These are phyloP conservation scores for Phaeosphaeria sp. DNA, from an alignment of 2,329 filamentous ascomycete genomes.

Conservation along the genomic window DNA sequence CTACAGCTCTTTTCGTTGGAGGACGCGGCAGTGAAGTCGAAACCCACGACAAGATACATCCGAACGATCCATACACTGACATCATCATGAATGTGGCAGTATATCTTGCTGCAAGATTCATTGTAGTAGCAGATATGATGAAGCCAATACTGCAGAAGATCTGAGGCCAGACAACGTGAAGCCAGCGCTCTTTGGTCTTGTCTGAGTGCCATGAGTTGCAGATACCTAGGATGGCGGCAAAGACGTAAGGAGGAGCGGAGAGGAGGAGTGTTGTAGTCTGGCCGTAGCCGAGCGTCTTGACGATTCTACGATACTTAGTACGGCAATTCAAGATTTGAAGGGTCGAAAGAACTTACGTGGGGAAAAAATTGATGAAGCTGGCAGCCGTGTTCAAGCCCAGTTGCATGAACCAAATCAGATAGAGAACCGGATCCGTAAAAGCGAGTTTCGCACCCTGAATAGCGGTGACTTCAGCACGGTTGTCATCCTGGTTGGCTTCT, in stretches of 20 bases:
- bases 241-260: constrained; percentile 61
- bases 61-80: constrained; percentile 15
- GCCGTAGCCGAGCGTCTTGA: constrained; percentile 63
- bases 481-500: constrained; percentile 12
- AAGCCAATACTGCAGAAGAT: constrained; percentile 59
- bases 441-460: constrained; percentile 55
- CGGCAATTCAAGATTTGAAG: background rate
- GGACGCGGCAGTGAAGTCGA: constrained; percentile 53
- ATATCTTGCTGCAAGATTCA: constrained; percentile 53
- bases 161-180: constrained; percentile 49
- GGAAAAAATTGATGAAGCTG: constrained; percentile 68
- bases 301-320: constrained; percentile 46
- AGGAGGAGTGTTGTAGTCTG: constrained; percentile 60
- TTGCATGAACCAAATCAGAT: constrained; percentile 62
- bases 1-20: constrained; percentile 63
- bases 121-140: constrained; percentile 60
- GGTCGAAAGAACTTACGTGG: constrained; percentile 40
- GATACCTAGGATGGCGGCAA: constrained; percentile 22
- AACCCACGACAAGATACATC: constrained; percentile 19
- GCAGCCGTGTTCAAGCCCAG: constrained; percentile 46
- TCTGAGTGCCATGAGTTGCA: constrained; percentile 51
- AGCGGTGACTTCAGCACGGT: background rate
- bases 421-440: constrained; percentile 58
- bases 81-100: constrained; percentile 17
- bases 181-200: constrained; percentile 50